These are phyloP conservation scores for Vinca minor DNA, from an alignment of 257 asterid genomes.

Conservation along the genomic window DNA sequence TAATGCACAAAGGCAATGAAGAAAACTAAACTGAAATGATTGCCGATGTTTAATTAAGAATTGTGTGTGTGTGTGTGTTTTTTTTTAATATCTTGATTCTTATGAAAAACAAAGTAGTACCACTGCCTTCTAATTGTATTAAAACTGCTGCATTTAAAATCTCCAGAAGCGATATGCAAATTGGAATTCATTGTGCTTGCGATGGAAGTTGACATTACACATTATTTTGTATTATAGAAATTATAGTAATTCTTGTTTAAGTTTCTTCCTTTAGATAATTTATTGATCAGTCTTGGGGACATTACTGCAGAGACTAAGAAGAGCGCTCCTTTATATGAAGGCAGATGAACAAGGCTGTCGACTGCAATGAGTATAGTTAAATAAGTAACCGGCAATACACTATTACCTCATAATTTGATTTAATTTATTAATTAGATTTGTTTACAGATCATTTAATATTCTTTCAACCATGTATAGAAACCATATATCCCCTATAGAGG, in stretches of 20 bases:
- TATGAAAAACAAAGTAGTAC: too few relatives aligned
- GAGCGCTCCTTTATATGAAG: constrained; percentile 63
- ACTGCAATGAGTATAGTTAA: constrained; percentile 35
- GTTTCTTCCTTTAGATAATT: too few relatives aligned
- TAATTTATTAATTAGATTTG: constrained; percentile 12
- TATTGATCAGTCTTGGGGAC: too few relatives aligned
- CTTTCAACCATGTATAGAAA: constrained; percentile 22
- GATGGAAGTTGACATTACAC: background rate
- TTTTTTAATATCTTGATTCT: too few relatives aligned
- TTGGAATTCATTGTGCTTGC: background rate
- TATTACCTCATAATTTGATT: background rate
- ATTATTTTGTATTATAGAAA: too few relatives aligned
- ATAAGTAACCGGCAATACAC: constrained; percentile 1
- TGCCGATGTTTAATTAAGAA: too few relatives aligned
- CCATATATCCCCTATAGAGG: too few relatives aligned
- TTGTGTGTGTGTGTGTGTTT: too few relatives aligned
- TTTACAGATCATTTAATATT: constrained; percentile 17
- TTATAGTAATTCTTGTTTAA: background rate
- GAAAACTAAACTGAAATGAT: too few relatives aligned
- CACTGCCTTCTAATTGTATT: too few relatives aligned
- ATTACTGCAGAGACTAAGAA: constrained; percentile 54
- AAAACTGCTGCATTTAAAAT: too few relatives aligned
- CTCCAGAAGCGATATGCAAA: background rate
- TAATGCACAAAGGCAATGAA: too few relatives aligned
- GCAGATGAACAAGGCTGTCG: constrained; percentile 67